Evolutionary conservation across 805 yeast species (phyloP), one percentile per base, ranked within the genome.

Genomic region (Candida ulmi): DNA sequence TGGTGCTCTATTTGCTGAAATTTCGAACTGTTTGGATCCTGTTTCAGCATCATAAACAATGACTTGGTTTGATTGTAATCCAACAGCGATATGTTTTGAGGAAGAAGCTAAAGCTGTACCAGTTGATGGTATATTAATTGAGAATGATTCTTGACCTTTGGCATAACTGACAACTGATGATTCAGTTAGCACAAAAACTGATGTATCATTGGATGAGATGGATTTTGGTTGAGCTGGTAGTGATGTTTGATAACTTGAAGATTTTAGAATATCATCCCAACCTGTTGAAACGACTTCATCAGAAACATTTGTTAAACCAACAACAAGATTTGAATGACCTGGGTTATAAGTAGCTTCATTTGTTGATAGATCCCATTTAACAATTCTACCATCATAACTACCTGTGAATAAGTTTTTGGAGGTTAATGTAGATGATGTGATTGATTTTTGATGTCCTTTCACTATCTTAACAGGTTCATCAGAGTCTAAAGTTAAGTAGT

Each of bases 181-280:
- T 18, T 74, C 62, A n/a, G 57, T 41, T 12, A 55, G 55, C 31
- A 71, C 65, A 1, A 72, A 76, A 5, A 66, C 51, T 7, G 54
- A 38, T 1, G 63, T 65, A 7, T 55, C 62, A 30, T 54, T 52
- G 2, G 66, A 54, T 1, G 75, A 60, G 7, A 76, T 58, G 11
- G 68, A 62, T 43, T 60, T 70, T 35, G 83, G 87, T 58, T 76
- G 88, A 15, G 63, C 62, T 23, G 60, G 63, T 19, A 67, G 42
- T 13, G 64, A 47, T 2, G 45, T 38, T 11, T 60, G 58, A 21
- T 50, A 54, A 3, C 50, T 57, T 21, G 69, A 45, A 12, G 61
- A 50, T 53, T 73, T 76, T 34, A 88, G 52, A 12, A 76, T 76
- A 55, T 87, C 95, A 61, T 91, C 99, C 98, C 98, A 93, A 3